Base-by-base conservation (phyloP, 805 yeast genomes). In the Kregervanrija fluxuum region DNA sequence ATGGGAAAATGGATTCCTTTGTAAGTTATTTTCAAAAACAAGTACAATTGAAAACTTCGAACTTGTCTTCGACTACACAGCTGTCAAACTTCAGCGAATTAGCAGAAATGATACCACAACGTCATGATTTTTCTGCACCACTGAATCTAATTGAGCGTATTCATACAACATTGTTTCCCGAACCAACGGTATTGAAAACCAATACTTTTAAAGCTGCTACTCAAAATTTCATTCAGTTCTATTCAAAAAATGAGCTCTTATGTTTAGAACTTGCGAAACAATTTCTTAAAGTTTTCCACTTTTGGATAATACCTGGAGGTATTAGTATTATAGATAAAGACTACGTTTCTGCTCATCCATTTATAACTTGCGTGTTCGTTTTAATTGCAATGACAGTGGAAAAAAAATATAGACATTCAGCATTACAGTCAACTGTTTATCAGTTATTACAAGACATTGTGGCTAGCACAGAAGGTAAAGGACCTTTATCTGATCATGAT, bases 271-370 rank as follows among this genome's bases (percentile, higher is more conserved):
- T 78, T 30, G 71, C 76, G 0, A 65, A 68, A 45, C 70, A 71
- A 28, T 79, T 77, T 48, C 55, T 77, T 33, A 70, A 67, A 13
- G 71, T 70, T 37, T 76, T 82, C 3, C 80, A 75, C 52, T 75
- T 73, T 54, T 79, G 82, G 80, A 75, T 79, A 38, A 72, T 77
- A 5, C 82, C 82, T 1, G 82, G 81, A 10, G 82, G 81, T 5
- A 67, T 76, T n/a, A 73, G 68, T 33, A 68, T 67, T 31, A 68
- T 77, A 11, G 65, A 70, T 35, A 56, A 68, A 34, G 61, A 61
- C 10, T 78, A 73, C 54, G 81, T 74, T 4, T 51, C 61, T 13
- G 64, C 67, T 31, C 81, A 77, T 56, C 74, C 80, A 3, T 76
- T 77, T 48, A 76, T 74, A 16, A 64, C 79, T 0, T 73, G 79